These are phyloP conservation scores for Helianthus tuberosus DNA, from an alignment of 129 eudicot species.

Conservation along the genomic window DNA sequence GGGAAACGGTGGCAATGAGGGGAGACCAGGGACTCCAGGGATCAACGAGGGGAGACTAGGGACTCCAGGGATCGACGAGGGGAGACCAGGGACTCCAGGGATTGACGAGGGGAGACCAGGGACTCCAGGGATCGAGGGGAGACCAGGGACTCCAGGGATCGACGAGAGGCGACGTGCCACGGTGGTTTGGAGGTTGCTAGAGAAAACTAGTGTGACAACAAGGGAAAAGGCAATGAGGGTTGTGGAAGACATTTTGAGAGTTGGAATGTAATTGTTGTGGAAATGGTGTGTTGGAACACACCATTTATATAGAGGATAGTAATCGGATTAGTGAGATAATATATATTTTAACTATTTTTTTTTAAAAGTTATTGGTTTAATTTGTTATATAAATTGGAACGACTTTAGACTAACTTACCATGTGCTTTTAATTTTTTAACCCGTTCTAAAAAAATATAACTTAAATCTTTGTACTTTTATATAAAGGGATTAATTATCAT, in stretches of 20 bases:
- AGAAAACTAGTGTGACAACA: neutral
- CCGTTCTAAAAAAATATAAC: no score
- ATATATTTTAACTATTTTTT: no score
- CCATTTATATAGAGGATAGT: slow-evolving; percentile 22
- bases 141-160: neutral
- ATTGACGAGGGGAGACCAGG: neutral
- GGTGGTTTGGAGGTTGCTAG: slow-evolving; percentile 29
- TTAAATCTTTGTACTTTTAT: no score
- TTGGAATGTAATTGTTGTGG: neutral
- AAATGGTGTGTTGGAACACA: neutral
- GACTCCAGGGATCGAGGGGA: no score
- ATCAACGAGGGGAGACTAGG: no score
- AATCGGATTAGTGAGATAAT: neutral
- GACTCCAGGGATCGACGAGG: no score
- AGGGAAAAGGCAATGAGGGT: slow-evolving; percentile 29
- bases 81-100: neutral
- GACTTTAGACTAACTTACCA: neutral
- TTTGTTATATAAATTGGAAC: no score
- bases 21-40: no score
- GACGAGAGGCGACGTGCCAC: slow-evolving; percentile 7
- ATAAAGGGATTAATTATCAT: no score
- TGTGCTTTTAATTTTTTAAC: neutral
- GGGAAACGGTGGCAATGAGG: neutral
- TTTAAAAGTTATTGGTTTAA: no score
- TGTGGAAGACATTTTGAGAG: slow-evolving; percentile 32